These are phyloP conservation scores for Cyclotella distinguenda DNA, from an alignment of 108 stramenopile genomes.

Conservation along the genomic window DNA sequence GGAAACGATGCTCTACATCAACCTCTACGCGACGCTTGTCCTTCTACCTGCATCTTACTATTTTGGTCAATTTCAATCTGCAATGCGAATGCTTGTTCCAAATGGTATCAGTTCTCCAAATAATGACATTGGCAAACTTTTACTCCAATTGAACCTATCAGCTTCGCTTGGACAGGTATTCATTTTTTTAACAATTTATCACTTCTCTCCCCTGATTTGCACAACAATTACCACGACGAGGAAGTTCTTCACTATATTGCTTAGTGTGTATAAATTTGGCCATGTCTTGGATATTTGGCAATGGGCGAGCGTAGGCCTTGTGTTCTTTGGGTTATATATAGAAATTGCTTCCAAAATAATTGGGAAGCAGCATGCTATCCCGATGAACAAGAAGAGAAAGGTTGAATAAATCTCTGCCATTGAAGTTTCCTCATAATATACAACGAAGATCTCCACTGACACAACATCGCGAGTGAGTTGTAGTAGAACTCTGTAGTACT, in stretches of 20 bases:
- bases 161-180: slow-evolving; percentile 93
- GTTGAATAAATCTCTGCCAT: not conserved
- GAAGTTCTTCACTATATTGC: slow-evolving; percentile 93
- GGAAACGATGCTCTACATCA: slow-evolving; percentile 83
- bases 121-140: slow-evolving; percentile 28
- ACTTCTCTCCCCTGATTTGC: slow-evolving; percentile 82
- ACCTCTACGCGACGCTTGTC: slow-evolving; percentile 66
- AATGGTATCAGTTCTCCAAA: slow-evolving; percentile 17
- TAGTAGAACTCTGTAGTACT: no score
- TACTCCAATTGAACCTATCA: slow-evolving; percentile 57
- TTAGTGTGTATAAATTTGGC: slow-evolving; percentile 88
- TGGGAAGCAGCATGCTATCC: not conserved
- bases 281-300: slow-evolving; percentile 76
- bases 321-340: slow-evolving; percentile 82
- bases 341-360: slow-evolving; percentile 59
- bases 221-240: slow-evolving; percentile 97
- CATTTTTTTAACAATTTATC: slow-evolving; percentile 91
- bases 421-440: no score
- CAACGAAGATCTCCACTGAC: no score
- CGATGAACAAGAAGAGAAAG: not conserved
- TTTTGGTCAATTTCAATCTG: slow-evolving; percentile 63
- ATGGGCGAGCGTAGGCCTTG: slow-evolving; percentile 77
- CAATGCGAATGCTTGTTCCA: slow-evolving; percentile 44
- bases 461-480: no score
- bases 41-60: slow-evolving; percentile 67